Evolutionary conservation across 2,329 filamentous ascomycete genomes (phyloP).

Genomic region (Coniochaeta sp.): DNA sequence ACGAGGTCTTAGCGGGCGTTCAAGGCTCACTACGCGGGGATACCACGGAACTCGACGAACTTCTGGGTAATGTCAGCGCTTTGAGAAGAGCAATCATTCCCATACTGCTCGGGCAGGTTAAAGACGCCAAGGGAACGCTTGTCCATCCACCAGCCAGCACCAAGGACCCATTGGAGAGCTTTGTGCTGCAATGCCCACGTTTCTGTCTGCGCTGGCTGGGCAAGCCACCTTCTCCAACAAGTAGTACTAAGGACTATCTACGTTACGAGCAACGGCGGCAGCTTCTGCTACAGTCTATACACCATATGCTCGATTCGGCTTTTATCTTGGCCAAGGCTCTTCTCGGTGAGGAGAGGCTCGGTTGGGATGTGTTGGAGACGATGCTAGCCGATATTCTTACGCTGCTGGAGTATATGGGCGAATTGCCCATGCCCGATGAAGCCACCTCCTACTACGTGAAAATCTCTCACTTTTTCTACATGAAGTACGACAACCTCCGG

Average conservation of each 20-base stretch:
- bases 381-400: constrained; percentile 48
- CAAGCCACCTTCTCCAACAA: constrained; percentile 42
- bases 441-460: constrained; percentile 50
- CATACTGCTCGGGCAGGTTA: constrained; percentile 27
- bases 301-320: constrained; percentile 52
- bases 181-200: constrained; percentile 52
- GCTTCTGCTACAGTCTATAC: constrained; percentile 42
- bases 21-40: constrained; percentile 54
- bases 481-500: constrained; percentile 46
- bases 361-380: constrained; percentile 50
- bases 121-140: constrained; percentile 6
- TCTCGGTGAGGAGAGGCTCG: constrained; percentile 36
- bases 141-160: constrained; percentile 11
- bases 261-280: constrained; percentile 56
- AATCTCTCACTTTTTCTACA: constrained; percentile 65
- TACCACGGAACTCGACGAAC: constrained; percentile 50
- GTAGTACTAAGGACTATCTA: constrained; percentile 48
- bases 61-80: constrained; percentile 48
- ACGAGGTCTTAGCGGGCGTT: constrained; percentile 44
- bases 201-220: constrained; percentile 57
- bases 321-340: constrained; percentile 48
- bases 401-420: constrained; percentile 45
- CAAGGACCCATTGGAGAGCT: constrained; percentile 39
- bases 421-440: constrained; percentile 23
- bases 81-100: constrained; percentile 48